A percentile compares a stretch with the other conserved stretches of the same genome.
These are phyloP conservation scores for Phytophthora cajani DNA, from an alignment of 352 stramenopile species.

Conservation along the genomic window DNA sequence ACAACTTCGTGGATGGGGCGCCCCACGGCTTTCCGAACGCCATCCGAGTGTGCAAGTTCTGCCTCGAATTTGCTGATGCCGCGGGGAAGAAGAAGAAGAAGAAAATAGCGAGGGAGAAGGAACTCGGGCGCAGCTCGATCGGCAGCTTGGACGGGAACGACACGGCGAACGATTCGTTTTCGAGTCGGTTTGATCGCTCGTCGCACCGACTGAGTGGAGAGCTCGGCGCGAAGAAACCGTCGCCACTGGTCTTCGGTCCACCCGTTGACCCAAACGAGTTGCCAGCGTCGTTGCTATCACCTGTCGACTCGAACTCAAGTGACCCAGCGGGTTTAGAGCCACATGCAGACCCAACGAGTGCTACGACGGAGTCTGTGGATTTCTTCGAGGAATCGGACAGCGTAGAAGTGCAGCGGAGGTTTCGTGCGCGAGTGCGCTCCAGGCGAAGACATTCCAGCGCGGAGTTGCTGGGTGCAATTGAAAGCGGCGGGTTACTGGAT, in stretches of 20 bases:
- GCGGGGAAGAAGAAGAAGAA: slow-evolving; percentile 42
- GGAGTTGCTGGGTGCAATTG: slow-evolving; percentile 71
- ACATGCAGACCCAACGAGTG: slow-evolving; percentile 9
- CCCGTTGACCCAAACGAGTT: slow-evolving; percentile 28
- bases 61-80: slow-evolving; percentile 55
- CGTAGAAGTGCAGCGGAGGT: slow-evolving; percentile 24
- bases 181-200: slow-evolving; percentile 30
- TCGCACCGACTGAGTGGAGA: slow-evolving; percentile 30
- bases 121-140: slow-evolving; percentile 21
- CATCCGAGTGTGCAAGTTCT: slow-evolving; percentile 86
- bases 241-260: slow-evolving; percentile 47
- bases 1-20: slow-evolving; percentile 72
- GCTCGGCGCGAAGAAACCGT: slow-evolving; percentile 30
- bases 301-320: slow-evolving; percentile 40
- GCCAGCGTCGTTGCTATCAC: slow-evolving; percentile 30
- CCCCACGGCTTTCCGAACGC: slow-evolving; percentile 57
- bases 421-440: slow-evolving; percentile 14
- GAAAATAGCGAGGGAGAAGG: slow-evolving; percentile 11
- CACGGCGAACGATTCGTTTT: slow-evolving; percentile 19
- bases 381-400: slow-evolving; percentile 39
- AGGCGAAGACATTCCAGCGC: slow-evolving; percentile 60
- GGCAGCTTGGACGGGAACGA: slow-evolving; percentile 34
- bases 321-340: slow-evolving; percentile 25
- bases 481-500: slow-evolving; percentile 58
- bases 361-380: slow-evolving; percentile 27